A percentile compares a stretch with the other conserved stretches of the same genome.
phyloP scores from a whole-genome alignment of 192 early-diverging fungal genomes.

The Phycomyces blakesleeanus region DNA sequence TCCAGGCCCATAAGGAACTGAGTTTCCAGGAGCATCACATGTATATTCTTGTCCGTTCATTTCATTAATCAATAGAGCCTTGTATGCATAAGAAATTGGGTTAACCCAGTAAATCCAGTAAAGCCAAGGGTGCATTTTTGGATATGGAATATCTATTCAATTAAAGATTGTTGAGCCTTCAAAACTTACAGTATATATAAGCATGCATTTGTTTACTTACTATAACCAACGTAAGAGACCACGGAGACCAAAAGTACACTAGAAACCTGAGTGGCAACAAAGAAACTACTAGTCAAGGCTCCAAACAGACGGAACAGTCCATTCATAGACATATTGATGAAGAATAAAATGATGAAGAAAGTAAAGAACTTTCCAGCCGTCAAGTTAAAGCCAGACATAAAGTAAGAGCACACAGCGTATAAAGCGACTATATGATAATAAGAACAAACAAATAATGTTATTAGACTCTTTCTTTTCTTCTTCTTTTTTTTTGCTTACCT shows the following conservation, averaged over 20 bases:
- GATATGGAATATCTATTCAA: conserved; percentile 49
- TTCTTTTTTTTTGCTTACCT: too few relatives aligned
- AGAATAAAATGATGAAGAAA: conserved; percentile 52
- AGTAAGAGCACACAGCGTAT: conserved; percentile 57
- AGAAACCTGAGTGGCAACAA: conserved; percentile 48
- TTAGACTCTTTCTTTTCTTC: too few relatives aligned
- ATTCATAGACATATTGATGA: conserved; percentile 51
- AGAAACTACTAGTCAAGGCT: conserved; percentile 44
- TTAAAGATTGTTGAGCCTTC: too few relatives aligned
- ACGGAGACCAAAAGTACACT: conserved; percentile 50
- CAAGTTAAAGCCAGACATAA: conserved; percentile 42
- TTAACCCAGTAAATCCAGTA: conserved; percentile 64
- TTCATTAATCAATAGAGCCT: conserved; percentile 59
- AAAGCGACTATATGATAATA: conserved; percentile 56
- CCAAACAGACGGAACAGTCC: conserved; percentile 61
- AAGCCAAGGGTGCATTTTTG: conserved; percentile 61
- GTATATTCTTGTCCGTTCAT: conserved; percentile 48
- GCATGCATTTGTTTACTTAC: conserved; percentile 26
- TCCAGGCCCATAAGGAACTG: conserved; percentile 35
- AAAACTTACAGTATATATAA: too few relatives aligned
- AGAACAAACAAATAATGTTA: not conserved
- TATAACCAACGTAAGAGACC: conserved; percentile 59
- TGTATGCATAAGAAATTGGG: conserved; percentile 56
- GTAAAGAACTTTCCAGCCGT: conserved; percentile 49
- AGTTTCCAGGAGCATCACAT: conserved; percentile 32